These are phyloP conservation scores for Saksenaea oblongispora DNA, from an alignment of 371 early-diverging fungal genomes.

Conservation along the genomic window DNA sequence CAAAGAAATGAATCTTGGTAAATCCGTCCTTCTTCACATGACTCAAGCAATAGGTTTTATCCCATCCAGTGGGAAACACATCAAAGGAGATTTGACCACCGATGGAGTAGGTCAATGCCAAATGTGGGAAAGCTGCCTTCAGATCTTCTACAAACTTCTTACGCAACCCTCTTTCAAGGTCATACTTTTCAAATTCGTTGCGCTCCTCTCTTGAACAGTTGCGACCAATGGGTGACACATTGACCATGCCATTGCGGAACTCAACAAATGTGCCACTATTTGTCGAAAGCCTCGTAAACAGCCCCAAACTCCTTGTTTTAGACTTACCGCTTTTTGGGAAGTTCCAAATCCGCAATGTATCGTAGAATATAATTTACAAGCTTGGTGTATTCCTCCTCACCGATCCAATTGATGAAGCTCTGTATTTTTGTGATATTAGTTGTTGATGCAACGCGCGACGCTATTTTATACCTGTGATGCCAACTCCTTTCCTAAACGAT, in stretches of 20 bases:
- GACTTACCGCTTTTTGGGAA: conserved; percentile 92
- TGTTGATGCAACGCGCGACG: too few relatives aligned
- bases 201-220: conserved; percentile 96
- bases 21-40: conserved; percentile 92
- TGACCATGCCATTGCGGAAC: conserved; percentile 99
- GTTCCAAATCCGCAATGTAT: conserved; percentile 95
- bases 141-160: conserved; percentile 87
- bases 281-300: not conserved
- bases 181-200: conserved; percentile 92
- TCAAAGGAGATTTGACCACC: conserved; percentile 99
- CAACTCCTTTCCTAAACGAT: conserved; percentile 76
- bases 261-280: conserved; percentile 98
- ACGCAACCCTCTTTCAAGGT: conserved; percentile 83
- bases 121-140: conserved; percentile 86
- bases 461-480: conserved; percentile 72
- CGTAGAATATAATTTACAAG: conserved; percentile 93
- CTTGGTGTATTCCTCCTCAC: conserved; percentile 96
- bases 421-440: conserved; percentile 26
- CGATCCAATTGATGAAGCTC: conserved; percentile 94
- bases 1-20: conserved; percentile 97
- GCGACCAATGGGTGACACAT: conserved; percentile 98
- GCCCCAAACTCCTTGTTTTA: not conserved
- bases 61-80: conserved; percentile 99
- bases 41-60: conserved; percentile 98
- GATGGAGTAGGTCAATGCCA: conserved; percentile 94